Evolutionary conservation across 345 rosid genomes (phyloP), one percentile per base, ranked within the genome.

Genomic region (Syzygium aromaticum): DNA sequence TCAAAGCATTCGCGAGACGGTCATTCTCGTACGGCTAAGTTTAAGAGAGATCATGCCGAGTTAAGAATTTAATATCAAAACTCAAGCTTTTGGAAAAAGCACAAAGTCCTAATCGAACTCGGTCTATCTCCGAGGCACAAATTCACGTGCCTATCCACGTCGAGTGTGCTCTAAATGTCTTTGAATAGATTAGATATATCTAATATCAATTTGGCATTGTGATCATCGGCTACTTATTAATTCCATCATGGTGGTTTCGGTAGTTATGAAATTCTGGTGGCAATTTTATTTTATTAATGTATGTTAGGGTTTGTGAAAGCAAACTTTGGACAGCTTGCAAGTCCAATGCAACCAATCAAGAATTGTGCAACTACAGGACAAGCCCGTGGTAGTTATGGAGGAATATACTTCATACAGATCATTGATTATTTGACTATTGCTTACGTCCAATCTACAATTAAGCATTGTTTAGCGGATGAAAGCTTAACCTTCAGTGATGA

Each of bases 401-500:
- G 46, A 16, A 17, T 2, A 30, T 16, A 30, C 43, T 67, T 67
- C 77, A 30, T 15, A 67, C 43, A 67, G 23, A 67, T 67, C 43
- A 67, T 67, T 30, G 78, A 30, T 8, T 67, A 17, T 67, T 67
- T 67, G 43, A 67, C 40, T 30, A 67, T 30, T 67, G 46, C 78
- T 30, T 2, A 67, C 17, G 43, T 8, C 78, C 46, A 10, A 30
- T 67, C 5, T 16, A 0, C 7, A 16, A 67, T 1, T 1, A 30
- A 67, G 23, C 46, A 8, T 67, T 67, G 22, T 33, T 67, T 67
- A 67, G 43, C 0, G 23, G 78, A 30, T 8, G 23, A 67, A 43
- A 67, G 46, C 78, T 30, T 3, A 67, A 67, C 33, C 78, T 30
- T 67, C 2, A 67, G 78, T 30, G 43, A 30, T 64, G 11, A 64